Evolutionary conservation across 441 rosid species (phyloP).

Genomic region (Jatropha multifida): DNA sequence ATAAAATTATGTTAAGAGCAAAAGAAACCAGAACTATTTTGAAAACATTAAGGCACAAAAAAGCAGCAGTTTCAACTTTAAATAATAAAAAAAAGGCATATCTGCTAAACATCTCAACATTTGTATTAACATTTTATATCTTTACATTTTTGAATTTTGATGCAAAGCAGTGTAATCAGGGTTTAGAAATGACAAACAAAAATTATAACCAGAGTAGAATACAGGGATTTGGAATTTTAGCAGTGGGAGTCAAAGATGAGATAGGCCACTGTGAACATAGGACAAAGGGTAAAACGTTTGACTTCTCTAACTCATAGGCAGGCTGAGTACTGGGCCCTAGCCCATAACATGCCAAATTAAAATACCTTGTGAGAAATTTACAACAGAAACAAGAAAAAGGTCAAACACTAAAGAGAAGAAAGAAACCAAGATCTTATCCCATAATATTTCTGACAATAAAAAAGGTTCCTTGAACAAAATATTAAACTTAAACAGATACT

Average conservation of each 20-base stretch:
- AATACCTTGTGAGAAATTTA: background rate
- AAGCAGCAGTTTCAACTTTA: background rate
- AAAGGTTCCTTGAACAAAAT: background rate
- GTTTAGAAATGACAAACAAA: background rate
- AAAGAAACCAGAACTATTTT: background rate
- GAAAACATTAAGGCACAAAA: constrained; percentile 3
- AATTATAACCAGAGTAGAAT: background rate
- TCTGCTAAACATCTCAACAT: background rate
- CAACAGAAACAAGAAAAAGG: background rate
- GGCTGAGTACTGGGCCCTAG: background rate
- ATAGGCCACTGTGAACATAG: background rate
- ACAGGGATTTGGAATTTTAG: background rate
- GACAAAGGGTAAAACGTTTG: background rate
- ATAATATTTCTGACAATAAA: background rate
- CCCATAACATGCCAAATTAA: background rate
- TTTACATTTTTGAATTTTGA: background rate
- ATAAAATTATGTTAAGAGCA: constrained; percentile 11
- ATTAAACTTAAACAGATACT: background rate
- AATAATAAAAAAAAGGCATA: background rate
- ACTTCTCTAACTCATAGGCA: background rate
- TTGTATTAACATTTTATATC: background rate
- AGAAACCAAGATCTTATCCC: background rate
- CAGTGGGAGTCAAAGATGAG: background rate
- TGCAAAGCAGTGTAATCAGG: background rate
- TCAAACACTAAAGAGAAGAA: background rate